Evolutionary conservation across 2,329 filamentous ascomycete species (phyloP), one percentile per base, ranked within the genome.

Genomic region (Pyrenophora teres): DNA sequence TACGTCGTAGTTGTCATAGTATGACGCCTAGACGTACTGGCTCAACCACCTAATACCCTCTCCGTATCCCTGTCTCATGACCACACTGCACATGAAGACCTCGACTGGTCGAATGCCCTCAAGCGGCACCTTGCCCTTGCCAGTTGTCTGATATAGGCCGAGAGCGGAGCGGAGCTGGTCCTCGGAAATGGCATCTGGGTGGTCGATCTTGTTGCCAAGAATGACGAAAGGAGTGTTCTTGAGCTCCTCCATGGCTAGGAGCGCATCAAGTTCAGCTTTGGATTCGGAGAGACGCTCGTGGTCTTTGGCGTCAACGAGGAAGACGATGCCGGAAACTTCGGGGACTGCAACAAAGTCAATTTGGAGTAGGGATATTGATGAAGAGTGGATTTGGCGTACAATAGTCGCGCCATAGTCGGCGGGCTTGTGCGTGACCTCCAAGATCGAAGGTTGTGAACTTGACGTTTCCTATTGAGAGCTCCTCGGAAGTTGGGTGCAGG

Each of bases 141-240:
- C 70, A 7, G 69, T 73, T 21, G 70, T 73, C 60, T 97, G 93
- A 79, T 95, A 97, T 70, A 99, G 79, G 58, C 94, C 94, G 52
- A 99, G 82, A 75, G 92, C 89, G 74, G 93, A 88, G 76, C 94
- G 86, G 71, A 97, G 84, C 80, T 97, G 91, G 69, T 97, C 93
- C 83, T 99, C 94, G 62, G 89, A 93, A 47, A 97, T 87, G 58
- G 94, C 94, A 65, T 95, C 89, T 46, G 92, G 92, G 80, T 97
- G 92, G 77, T 99, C 94, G 76, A 99, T 99, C 86, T 99, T 99
- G 86, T 99, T 99, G 67, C 94, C 94, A 59, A 99, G 85, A 66
- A 99, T 86, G 56, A 97, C 85, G 76, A 97, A 97, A 47, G 94
- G 94, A 7, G 96, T 94, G 82, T 96, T 97, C 74, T 86, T 81